Evolutionary conservation across 2,329 filamentous ascomycete genomes (phyloP).

Genomic region (Daldinia sp.): DNA sequence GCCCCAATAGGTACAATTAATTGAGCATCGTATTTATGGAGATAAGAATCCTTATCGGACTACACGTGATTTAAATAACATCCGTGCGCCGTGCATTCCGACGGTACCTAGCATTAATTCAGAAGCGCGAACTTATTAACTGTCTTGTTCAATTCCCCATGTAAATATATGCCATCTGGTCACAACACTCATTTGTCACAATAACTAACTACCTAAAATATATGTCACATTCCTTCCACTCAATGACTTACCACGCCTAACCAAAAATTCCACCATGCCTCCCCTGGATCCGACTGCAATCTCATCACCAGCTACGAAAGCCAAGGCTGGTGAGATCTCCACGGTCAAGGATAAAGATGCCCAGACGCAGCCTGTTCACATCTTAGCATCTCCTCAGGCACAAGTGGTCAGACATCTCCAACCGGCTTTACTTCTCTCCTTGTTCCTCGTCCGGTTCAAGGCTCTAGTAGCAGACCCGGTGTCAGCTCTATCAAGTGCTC

Average conservation of each 20-base stretch:
- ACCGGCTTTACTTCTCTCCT: constrained; percentile 69
- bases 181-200: background rate
- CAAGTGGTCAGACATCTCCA: constrained; percentile 70
- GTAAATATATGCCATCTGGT: background rate
- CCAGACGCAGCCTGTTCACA: constrained; percentile 50
- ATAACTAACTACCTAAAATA: too few relatives aligned
- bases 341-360: constrained; percentile 44
- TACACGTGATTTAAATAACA: background rate
- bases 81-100: background rate
- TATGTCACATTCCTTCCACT: background rate
- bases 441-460: constrained; percentile 70
- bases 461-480: constrained; percentile 75
- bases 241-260: background rate
- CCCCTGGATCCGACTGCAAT: constrained; percentile 51
- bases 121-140: constrained; percentile 1
- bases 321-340: constrained; percentile 41
- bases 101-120: background rate
- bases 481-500: constrained; percentile 64
- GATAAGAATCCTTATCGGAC: background rate
- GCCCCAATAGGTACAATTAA: background rate
- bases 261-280: constrained; percentile 41
- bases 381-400: constrained; percentile 50
- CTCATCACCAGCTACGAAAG: constrained; percentile 47
- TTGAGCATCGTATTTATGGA: too few relatives aligned
- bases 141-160: background rate